phyloP scores from a whole-genome alignment of 495 filamentous ascomycete genomes.

The Evansstolkia leycettana region DNA sequence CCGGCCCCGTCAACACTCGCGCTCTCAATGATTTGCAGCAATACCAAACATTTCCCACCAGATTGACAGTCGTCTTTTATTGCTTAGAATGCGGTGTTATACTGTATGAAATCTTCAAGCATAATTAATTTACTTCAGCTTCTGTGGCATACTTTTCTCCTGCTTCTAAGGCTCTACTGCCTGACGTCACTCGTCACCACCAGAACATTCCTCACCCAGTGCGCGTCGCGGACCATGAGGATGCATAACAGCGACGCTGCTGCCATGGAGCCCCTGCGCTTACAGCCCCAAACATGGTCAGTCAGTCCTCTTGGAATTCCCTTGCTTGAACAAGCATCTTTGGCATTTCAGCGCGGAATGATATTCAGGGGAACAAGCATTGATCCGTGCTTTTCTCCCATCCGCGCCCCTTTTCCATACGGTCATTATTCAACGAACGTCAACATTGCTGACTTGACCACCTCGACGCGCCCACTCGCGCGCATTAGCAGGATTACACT shows the following conservation, averaged over 20 bases:
- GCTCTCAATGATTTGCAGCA: too few species aligned
- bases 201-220: conserved; percentile 32
- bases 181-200: conserved; percentile 56
- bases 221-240: conserved; percentile 1
- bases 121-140: too few species aligned
- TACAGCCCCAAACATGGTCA: conserved; percentile 7
- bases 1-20: too few species aligned
- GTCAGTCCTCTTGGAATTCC: neutral
- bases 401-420: neutral
- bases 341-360: too few species aligned
- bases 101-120: too few species aligned
- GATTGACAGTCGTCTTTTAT: too few species aligned
- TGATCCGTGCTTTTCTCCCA: neutral
- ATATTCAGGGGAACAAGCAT: too few species aligned
- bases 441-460: neutral
- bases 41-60: too few species aligned
- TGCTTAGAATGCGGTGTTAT: too few species aligned
- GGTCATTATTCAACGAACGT: neutral
- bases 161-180: conserved; percentile 9
- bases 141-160: too few species aligned
- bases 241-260: conserved; percentile 3
- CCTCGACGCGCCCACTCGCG: too few species aligned
- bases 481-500: neutral
- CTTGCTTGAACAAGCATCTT: too few species aligned
- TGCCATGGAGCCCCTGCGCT: neutral